Percentiles rank a stretch among this genome's conserved stretches.
Evolutionary conservation across 2,329 filamentous ascomycete genomes (phyloP).

Genomic region (Fusarium siculi): DNA sequence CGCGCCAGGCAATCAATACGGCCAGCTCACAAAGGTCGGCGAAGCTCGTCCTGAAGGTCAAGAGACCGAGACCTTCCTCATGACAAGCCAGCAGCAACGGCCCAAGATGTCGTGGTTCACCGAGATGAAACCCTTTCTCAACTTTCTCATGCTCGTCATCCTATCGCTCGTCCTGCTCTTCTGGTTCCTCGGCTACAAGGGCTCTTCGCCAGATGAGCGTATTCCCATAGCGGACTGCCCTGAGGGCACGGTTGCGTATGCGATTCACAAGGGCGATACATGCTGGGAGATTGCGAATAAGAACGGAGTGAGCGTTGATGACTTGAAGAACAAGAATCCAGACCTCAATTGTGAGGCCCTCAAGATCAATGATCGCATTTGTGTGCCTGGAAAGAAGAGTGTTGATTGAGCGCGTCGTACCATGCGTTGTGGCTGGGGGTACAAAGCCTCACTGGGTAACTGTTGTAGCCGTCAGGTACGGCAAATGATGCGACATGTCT

Average conservation of each 20-base stretch:
- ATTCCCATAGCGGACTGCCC: conserved; percentile 41
- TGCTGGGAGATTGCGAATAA: conserved; percentile 63
- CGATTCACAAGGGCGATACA: conserved; percentile 59
- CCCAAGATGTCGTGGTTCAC: conserved; percentile 59
- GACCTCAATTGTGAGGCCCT: conserved; percentile 61
- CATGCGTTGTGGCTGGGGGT: background rate
- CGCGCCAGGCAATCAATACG: conserved; percentile 61
- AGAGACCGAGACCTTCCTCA: conserved; percentile 49
- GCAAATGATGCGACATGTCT: conserved; percentile 10
- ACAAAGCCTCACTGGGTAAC: background rate
- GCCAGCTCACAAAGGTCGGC: conserved; percentile 56
- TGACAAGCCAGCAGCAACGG: conserved; percentile 18
- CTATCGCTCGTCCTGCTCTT: conserved; percentile 62
- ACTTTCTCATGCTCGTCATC: conserved; percentile 66
- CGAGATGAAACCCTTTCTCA: conserved; percentile 65
- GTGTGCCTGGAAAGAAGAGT: conserved; percentile 51
- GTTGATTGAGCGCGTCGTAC: background rate
- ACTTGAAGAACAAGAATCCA: conserved; percentile 57
- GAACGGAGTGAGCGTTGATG: conserved; percentile 56
- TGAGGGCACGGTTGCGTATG: conserved; percentile 50
- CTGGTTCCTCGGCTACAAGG: conserved; percentile 56
- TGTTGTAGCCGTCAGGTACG: background rate
- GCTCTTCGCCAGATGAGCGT: conserved; percentile 36
- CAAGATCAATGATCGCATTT: conserved; percentile 55
- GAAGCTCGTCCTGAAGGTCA: conserved; percentile 42